phyloP scores from a whole-genome alignment of 129 eudicot species.

The Centrapalus pauciflorus region DNA sequence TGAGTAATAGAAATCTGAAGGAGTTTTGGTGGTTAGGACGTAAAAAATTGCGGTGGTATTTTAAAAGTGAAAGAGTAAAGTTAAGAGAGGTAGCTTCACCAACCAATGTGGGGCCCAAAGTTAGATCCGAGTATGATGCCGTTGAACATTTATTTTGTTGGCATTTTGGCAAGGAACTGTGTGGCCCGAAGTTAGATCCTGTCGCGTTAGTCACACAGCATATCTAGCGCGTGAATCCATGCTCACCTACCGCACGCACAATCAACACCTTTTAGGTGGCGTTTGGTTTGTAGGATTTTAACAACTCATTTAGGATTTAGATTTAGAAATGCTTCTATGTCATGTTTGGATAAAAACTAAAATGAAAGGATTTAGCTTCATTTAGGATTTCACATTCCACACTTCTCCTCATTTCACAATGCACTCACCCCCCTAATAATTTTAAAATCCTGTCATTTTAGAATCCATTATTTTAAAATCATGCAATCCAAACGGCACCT shows the following conservation, averaged over 20 bases:
- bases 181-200: constrained; percentile 24
- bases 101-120: constrained; percentile 26
- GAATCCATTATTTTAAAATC: too few relatives aligned
- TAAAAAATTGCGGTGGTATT: neutral
- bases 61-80: neutral
- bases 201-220: neutral
- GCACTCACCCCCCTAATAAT: too few relatives aligned
- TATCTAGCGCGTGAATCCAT: constrained; percentile 21
- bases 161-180: neutral
- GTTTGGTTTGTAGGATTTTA: too few relatives aligned
- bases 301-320: too few relatives aligned
- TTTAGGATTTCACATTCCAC: too few relatives aligned
- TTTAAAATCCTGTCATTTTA: too few relatives aligned
- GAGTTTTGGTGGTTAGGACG: neutral
- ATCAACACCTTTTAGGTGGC: too few relatives aligned
- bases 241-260: constrained; percentile 30
- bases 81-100: constrained; percentile 16
- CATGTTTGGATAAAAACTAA: too few relatives aligned
- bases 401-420: too few relatives aligned
- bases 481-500: too few relatives aligned
- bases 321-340: too few relatives aligned
- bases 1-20: neutral
- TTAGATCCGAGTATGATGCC: constrained; percentile 23
- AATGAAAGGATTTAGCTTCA: too few relatives aligned
- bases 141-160: constrained; percentile 3